A percentile compares a stretch with the other conserved stretches of the same genome.
Conservation (phyloP, 169 alveolate genomes). For the Toxoplasma gondii region DNA sequence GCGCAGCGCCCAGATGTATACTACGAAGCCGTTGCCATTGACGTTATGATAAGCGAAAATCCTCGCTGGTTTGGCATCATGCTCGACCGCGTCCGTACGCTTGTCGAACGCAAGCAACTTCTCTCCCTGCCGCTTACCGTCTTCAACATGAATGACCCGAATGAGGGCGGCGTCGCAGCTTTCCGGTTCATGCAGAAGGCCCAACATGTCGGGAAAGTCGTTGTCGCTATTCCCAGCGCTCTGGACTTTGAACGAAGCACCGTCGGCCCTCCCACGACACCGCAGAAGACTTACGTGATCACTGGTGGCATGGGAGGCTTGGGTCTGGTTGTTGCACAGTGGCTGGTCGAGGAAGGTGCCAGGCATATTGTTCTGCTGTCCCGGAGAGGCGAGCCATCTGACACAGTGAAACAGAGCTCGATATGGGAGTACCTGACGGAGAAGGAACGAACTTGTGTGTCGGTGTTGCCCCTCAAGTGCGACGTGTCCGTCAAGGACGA, state of each 20-base stretch:
- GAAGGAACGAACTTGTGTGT: background rate
- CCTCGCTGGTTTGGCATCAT: conserved; percentile 70
- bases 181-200: conserved; percentile 74
- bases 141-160: conserved; percentile 55
- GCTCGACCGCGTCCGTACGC: conserved; percentile 56
- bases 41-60: conserved; percentile 69
- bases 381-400: conserved; percentile 60
- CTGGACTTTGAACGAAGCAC: conserved; percentile 26
- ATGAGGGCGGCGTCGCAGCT: conserved; percentile 68
- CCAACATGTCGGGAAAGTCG: conserved; percentile 74
- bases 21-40: conserved; percentile 69
- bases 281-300: conserved; percentile 60
- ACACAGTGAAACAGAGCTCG: conserved; percentile 10
- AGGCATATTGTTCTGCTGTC: conserved; percentile 67
- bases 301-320: conserved; percentile 74
- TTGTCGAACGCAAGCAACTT: conserved; percentile 49
- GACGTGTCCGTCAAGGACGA: conserved; percentile 54
- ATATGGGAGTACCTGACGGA: conserved; percentile 51
- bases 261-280: conserved; percentile 21
- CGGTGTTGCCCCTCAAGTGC: conserved; percentile 24
- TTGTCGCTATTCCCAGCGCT: conserved; percentile 65
- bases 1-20: conserved; percentile 67
- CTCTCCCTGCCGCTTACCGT: conserved; percentile 63
- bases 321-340: conserved; percentile 67
- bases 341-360: conserved; percentile 76